Base-by-base conservation (phyloP, 1,284 basidiomycete genomes). In the Xanthoconium separans region DNA sequence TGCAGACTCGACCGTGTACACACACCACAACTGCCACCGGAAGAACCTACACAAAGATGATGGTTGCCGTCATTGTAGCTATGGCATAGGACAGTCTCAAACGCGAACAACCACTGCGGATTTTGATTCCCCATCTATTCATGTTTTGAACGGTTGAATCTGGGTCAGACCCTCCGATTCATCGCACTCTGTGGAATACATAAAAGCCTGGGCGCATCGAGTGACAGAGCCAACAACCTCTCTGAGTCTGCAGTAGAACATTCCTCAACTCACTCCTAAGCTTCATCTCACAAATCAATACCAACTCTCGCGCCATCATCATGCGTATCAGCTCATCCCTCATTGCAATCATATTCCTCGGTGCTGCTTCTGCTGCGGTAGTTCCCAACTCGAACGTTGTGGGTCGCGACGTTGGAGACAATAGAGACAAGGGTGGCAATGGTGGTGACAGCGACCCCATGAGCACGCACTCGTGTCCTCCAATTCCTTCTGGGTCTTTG, bases 311-410 rank as follows among this genome's bases (percentile, higher is more conserved):
- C 22, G 22, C 22, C 9, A 34, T 44, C 59, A 42, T 44, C 58
- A 61, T 61, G 60, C 60, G 50, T 18, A 13, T 61, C 5, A 5
- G 41, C 22, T 31, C 43, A n/a, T 42, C 47, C 1, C 22, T 61
- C 10, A n/a, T 51, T 3, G 30, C 50, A 36, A 51, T 61, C n/a
- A 11, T 20, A 6, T 29, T 62, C 34, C 41, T 64, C 16, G 20
- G 56, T 24, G 34, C 39, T 8, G 59, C 44, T 6, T 33, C 48
- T 8, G 60, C 60, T 13, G 51, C 27, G 2, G 39, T 40, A 13
- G 11, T 36, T 36, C 15, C 61, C 22, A 22, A 22, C 43, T 58
- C 54, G 6, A 18, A 13, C 10, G 6, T 27, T 15, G 24, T 30
- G 33, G 6, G 43, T 45, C 45, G 39, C 29, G 1, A 16, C 18